Conservation (phyloP, 2,329 filamentous ascomycete genomes). For the Penicillium oxalicum region DNA sequence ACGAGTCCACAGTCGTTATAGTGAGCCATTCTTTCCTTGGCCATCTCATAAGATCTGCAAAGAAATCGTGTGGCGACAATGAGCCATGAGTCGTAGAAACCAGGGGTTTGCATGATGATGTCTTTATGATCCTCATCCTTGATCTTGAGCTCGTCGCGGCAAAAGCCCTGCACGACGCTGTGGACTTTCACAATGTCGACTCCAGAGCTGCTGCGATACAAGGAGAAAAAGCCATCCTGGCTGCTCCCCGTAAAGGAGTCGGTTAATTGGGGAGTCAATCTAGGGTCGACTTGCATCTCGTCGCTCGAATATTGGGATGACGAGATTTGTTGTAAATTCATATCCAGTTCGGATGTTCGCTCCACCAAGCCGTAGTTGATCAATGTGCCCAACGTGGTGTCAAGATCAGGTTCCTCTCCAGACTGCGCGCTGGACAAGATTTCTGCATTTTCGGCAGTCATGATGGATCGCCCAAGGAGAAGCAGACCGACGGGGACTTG, state of each 20-base stretch:
- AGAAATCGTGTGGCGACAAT: conserved; percentile 38
- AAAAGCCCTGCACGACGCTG: conserved; percentile 44
- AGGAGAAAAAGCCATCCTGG: conserved; percentile 29
- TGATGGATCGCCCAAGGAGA: conserved; percentile 44
- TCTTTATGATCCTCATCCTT: conserved; percentile 27
- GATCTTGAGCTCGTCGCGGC: conserved; percentile 42
- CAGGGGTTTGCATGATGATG: conserved; percentile 14
- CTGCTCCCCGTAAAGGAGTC: conserved; percentile 33
- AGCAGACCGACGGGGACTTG: conserved; percentile 63
- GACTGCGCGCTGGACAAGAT: conserved; percentile 34
- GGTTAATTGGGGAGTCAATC: conserved; percentile 24
- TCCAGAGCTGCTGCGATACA: conserved; percentile 24
- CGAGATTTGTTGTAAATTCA: conserved; percentile 11
- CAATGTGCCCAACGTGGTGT: conserved; percentile 42
- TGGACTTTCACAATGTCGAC: conserved; percentile 46
- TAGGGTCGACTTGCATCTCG: conserved; percentile 19
- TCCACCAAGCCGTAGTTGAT: conserved; percentile 45
- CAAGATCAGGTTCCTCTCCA: conserved; percentile 36
- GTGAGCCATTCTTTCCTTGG: conserved; percentile 36
- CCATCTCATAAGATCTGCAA: conserved; percentile 38
- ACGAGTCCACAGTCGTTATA: conserved; percentile 36
- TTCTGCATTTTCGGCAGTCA: conserved; percentile 30
- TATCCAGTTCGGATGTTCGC: conserved; percentile 33
- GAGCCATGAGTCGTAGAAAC: conserved; percentile 41
- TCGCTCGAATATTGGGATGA: conserved; percentile 18